Base-by-base conservation (phyloP, 495 filamentous ascomycete genomes). In the Neurospora cerealis region DNA sequence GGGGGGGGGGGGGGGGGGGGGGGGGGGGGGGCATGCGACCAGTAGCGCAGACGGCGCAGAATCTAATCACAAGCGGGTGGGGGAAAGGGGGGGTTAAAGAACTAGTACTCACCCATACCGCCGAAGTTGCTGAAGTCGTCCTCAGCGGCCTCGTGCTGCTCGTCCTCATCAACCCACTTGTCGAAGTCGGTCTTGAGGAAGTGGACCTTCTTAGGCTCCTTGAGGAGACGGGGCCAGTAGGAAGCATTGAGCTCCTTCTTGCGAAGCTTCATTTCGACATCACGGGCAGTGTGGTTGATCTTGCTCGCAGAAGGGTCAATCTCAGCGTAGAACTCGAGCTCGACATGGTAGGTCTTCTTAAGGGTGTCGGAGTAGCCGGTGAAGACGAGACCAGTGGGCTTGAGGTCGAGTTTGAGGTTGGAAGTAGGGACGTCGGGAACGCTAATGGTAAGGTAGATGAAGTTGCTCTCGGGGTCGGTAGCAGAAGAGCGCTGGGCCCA, bases 111-210 rank as follows among this genome's bases (percentile, higher is more conserved):
- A 88, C 83, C 87, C 83, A 86, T 84, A 66, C 87, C 79, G 39
- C 87, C 91, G 79, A 92, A 88, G 75, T 90, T 89, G 74, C 87
- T 91, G 81, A 95, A 90, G 80, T 97, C 93, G 40, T 97, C 94
- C 44, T 97, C 95, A 32, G 87, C 84, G 21, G 85, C 91, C 78
- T 91, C 93, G 78, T 98, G 92, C 85, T 99, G 96, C 88, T 99
- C 96, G 82, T 99, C 96, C 89, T 98, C 96, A 82, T 98, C 96
- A 77, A 99, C 94, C 96, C 96, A 99, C 94, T 98, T 98, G 85
- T 98, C 93, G 79, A 99, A 99, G 83, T 99, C 91, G 77, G 96
- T 99, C 93, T 97, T 98, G 79, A 99, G 83, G 90, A 96, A 99
- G 86, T 98, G 96, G 71, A 91, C 80, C 88, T 93, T 97, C 89